Base-by-base conservation (phyloP, 2,329 filamentous ascomycete species). In the Tolypocladium tropicale region DNA sequence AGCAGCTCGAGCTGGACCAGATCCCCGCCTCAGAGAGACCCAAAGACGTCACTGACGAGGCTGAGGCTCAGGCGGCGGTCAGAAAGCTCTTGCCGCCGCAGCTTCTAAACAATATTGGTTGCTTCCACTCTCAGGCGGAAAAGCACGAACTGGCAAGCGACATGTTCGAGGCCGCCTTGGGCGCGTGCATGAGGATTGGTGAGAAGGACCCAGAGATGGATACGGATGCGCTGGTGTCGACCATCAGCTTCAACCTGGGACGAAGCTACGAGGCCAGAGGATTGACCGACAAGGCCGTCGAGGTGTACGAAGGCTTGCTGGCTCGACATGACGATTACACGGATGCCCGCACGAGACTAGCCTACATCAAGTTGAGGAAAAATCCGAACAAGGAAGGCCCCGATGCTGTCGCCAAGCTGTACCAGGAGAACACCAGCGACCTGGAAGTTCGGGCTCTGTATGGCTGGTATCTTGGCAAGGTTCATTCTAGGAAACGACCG, bases 231-330 rank as follows among this genome's bases (percentile, higher is more conserved):
- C 78, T 99, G 5, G 87, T 97, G 30, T 96, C 93, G 0, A 96
- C 92, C 3, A 95, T 99, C 69, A 96, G 90, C 68, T 99, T 94
- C 79, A 99, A 97, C 66, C 83, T 99, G 43, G 94, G 89, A 32
- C 84, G 94, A 57, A 95, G 91, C 57, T 96, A 96, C 65, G 94
- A 99, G 74, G 86, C 89, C 0, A 85, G 89, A 54, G 86, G 88
- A 37, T 80, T 93, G 68, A 78, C 83, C 7, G 89, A 95, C 41
- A 86, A 95, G 71, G 94, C 94, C 1, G 84, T 89, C 58, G 88
- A 89, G 64, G 88, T 95, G 3, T 99, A 97, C 67, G 88, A 95
- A 64, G 87, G 89, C 46, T 75, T 99, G 32, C 76, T 96, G 11
- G 84, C 86, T 60, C 88, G 92, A 3, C 94, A 99, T 69, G 78